Percentiles rank a stretch among this genome's conserved stretches.
phyloP scores from a whole-genome alignment of 2,329 filamentous ascomycete species.

The Paraconiothyrium sp. region DNA sequence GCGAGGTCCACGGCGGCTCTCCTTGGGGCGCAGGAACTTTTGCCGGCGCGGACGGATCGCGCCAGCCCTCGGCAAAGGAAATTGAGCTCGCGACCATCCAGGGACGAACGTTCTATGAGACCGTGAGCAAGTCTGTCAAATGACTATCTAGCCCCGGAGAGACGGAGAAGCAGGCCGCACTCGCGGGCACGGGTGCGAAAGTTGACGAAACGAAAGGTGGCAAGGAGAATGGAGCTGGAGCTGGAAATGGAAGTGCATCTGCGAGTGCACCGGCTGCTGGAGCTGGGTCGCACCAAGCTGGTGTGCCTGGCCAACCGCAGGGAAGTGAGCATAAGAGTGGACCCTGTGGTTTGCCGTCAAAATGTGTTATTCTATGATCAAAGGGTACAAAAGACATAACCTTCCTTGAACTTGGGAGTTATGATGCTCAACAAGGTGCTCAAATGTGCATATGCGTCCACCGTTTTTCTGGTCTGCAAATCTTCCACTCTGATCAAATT shows the following conservation, averaged over 20 bases:
- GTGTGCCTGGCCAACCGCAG: slow-evolving; percentile 38
- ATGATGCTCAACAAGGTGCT: not conserved
- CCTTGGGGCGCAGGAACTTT: slow-evolving; percentile 97
- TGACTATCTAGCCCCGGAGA: slow-evolving; percentile 76
- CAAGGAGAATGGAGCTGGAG: slow-evolving; percentile 9
- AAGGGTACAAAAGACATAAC: not conserved
- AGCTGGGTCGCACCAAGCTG: slow-evolving; percentile 5
- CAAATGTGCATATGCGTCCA: not conserved
- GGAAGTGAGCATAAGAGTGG: slow-evolving; percentile 62
- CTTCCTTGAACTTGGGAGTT: not conserved
- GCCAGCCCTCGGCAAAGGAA: slow-evolving; percentile 80
- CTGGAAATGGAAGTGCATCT: slow-evolving; percentile 14
- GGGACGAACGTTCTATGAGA: slow-evolving; percentile 84
- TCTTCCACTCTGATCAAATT: no score
- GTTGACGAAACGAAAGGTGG: slow-evolving; percentile 13
- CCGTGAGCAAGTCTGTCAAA: slow-evolving; percentile 75
- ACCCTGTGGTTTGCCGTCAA: slow-evolving; percentile 79
- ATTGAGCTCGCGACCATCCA: slow-evolving; percentile 81
- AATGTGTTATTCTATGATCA: slow-evolving; percentile 68
- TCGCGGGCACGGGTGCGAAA: slow-evolving; percentile 1
- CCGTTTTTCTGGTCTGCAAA: not conserved
- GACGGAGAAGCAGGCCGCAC: slow-evolving; percentile 13
- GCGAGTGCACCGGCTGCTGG: slow-evolving; percentile 4
- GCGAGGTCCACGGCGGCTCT: slow-evolving; percentile 84
- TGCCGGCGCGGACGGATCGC: slow-evolving; percentile 78